These are phyloP conservation scores for Neurospora sp. DNA, from an alignment of 495 filamentous ascomycete genomes.

Conservation along the genomic window DNA sequence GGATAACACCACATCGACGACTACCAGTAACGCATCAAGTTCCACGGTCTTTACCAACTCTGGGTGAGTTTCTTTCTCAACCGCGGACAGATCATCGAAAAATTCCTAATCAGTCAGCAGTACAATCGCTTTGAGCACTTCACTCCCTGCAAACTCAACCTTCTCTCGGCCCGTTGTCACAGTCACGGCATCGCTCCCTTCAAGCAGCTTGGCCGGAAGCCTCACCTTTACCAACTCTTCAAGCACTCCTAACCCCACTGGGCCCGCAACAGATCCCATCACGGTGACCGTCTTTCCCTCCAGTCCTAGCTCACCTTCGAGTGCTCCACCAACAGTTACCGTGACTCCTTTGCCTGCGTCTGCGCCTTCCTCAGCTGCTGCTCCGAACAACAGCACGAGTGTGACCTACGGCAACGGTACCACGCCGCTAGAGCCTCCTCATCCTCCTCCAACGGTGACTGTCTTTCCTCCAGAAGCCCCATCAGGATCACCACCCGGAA, in stretches of 20 bases:
- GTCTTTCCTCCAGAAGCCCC: background rate
- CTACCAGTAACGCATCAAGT: slow-evolving; percentile 5
- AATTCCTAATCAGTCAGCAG: background rate
- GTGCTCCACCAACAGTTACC: background rate
- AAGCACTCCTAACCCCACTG: background rate
- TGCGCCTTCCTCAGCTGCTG: background rate
- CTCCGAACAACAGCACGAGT: background rate
- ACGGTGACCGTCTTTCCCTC: slow-evolving; percentile 11
- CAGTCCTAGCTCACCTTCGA: background rate
- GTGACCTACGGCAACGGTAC: background rate
- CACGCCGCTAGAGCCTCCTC: background rate
- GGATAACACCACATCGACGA: slow-evolving; percentile 9
- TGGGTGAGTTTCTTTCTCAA: slow-evolving; percentile 4
- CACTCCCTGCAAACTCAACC: slow-evolving; percentile 2
- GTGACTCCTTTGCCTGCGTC: background rate
- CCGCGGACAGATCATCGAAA: background rate
- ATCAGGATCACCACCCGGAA: background rate
- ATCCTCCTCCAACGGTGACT: background rate
- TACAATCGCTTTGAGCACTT: slow-evolving; percentile 1
- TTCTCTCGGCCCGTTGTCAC: background rate
- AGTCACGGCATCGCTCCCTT: slow-evolving; percentile 3
- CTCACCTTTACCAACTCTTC: background rate
- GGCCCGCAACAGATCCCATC: background rate
- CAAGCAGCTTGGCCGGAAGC: slow-evolving; percentile 1
- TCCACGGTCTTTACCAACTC: slow-evolving; percentile 9